Base-by-base conservation (phyloP, 805 yeast species). In the Cyberlindnera sargentensis region DNA sequence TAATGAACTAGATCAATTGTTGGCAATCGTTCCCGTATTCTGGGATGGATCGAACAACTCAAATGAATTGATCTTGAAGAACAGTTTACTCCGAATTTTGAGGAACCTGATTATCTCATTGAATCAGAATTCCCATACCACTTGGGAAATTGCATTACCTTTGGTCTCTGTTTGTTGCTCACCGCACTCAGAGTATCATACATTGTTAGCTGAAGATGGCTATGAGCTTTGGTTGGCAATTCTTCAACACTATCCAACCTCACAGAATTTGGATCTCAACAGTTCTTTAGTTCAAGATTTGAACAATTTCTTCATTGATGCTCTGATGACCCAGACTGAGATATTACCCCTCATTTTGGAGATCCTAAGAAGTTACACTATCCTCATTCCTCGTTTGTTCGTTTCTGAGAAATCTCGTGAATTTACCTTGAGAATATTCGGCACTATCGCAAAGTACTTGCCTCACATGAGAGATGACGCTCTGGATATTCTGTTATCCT, bases 191-290 rank as follows among this genome's bases (percentile, higher is more conserved):
- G 72, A 72, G 24, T 69, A 66, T 41, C 74, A 76, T 46, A 65
- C 75, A 2, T 66, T 85, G 42, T 61, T 90, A 8, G 72, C 82
- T 20, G 97, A 90, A 57, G 97, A 90, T 64, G 96, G 95, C 0
- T 79, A 76, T 56, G 95, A 87, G 44, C 67, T 90, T 35, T 88
- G 96, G 95, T 67, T 75, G n/a, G 70, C 82, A 1, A 60, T 84
- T 2, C 58, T 88, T 41, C 84, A 78, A 48, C 78, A 80, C 47
- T 74, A 75, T 42, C 85, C 91, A 1, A 34, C 51, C 4, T 33
- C 44, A 10, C 50, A 47, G 26, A 3, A 37, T 2, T 15, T 53
- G 11, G 45, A 46, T 5, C 34, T 44, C n/a, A 41, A 47, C 4
- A 50, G 49, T 27, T 46, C 56, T 7, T 39, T 57, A 34, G 43